These are phyloP conservation scores for Pugionium cornutum DNA, from an alignment of 345 rosid genomes.

Conservation along the genomic window DNA sequence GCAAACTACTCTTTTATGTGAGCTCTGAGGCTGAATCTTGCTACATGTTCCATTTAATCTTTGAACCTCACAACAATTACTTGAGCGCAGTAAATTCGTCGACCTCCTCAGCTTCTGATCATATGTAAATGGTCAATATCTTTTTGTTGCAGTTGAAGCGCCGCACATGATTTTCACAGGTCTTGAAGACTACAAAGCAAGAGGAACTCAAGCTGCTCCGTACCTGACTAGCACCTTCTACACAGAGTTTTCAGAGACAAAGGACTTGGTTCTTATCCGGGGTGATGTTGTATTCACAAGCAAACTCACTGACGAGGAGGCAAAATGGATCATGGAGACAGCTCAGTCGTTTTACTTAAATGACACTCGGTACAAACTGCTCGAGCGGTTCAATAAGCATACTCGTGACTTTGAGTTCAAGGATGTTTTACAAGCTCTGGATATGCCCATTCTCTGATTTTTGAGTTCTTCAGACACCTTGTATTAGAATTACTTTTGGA, in stretches of 20 bases:
- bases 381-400: slow-evolving; percentile 77
- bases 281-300: slow-evolving; percentile 90
- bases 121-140: not conserved
- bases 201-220: slow-evolving; percentile 95
- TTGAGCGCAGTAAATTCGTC: not conserved
- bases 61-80: not conserved
- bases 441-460: slow-evolving; percentile 69
- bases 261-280: slow-evolving; percentile 76
- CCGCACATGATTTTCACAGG: slow-evolving; percentile 90
- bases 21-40: slow-evolving; percentile 4
- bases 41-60: not conserved
- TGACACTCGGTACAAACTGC: slow-evolving; percentile 74
- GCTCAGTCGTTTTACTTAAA: slow-evolving; percentile 82
- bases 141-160: slow-evolving; percentile 68
- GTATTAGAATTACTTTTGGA: slow-evolving; percentile 17
- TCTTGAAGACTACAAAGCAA: slow-evolving; percentile 96
- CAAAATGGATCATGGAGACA: slow-evolving; percentile 90
- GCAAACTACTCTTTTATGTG: not conserved
- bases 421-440: slow-evolving; percentile 75
- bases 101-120: not conserved
- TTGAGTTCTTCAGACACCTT: slow-evolving; percentile 14
- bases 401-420: slow-evolving; percentile 82
- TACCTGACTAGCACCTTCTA: slow-evolving; percentile 67
- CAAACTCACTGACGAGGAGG: slow-evolving; percentile 84
- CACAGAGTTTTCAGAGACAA: slow-evolving; percentile 79